These are phyloP conservation scores for Candida nanaspora DNA, from an alignment of 805 yeast genomes.

Conservation along the genomic window DNA sequence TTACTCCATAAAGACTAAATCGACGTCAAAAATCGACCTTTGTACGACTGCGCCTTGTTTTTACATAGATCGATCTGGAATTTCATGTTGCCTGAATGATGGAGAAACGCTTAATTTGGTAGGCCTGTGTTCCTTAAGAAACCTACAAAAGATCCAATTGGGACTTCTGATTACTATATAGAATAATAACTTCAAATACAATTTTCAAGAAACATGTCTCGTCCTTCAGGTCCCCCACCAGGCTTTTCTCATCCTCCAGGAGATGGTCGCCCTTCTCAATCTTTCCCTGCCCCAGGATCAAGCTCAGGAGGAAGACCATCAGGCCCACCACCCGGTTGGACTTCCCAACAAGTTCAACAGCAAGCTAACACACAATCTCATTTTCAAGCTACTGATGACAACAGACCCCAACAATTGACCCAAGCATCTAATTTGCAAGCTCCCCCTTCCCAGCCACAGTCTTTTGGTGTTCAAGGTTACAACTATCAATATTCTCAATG, in stretches of 20 bases:
- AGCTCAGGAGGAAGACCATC: constrained; percentile 2
- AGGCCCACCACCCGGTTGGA: constrained; percentile 9
- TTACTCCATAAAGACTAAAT: no score
- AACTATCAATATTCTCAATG: constrained; percentile 19
- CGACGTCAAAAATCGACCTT: no score
- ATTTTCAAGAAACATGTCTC: no score
- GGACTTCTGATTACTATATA: no score
- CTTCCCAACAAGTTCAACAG: constrained; percentile 5
- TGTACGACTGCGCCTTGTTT: no score
- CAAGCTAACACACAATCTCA: constrained; percentile 8
- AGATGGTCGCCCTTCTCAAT: not conserved
- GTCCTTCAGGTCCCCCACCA: constrained; percentile 9
- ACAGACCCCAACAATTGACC: constrained; percentile 2
- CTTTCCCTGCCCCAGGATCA: not conserved
- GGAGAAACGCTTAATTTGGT: no score
- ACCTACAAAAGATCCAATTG: no score
- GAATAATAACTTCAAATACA: no score
- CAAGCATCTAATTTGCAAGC: constrained; percentile 4
- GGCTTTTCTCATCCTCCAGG: constrained; percentile 4
- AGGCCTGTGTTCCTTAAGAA: no score
- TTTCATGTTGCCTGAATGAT: no score
- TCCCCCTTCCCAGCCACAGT: constrained; percentile 12
- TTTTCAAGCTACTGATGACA: constrained; percentile 6
- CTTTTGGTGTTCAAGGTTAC: constrained; percentile 18
- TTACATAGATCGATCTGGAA: no score